Evolutionary conservation across 2,329 filamentous ascomycete genomes (phyloP), one percentile per base, ranked within the genome.

Genomic region (Trichocomaceae sp.): DNA sequence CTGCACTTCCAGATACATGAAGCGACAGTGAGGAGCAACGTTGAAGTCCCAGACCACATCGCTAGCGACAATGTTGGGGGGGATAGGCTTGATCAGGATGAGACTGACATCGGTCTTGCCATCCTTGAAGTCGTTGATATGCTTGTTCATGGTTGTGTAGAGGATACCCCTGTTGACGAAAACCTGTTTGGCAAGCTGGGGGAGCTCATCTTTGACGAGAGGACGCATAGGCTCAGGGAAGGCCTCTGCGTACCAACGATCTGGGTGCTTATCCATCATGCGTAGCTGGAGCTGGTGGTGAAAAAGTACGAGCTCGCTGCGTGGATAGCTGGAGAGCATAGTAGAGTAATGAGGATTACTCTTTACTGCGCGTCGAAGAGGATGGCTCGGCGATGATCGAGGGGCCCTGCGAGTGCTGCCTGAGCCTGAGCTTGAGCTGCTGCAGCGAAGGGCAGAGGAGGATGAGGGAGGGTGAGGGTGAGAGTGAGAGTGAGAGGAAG

Each of bases 21-120:
- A 48, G 7, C 54, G 49, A 45, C 54, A 56, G 29, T 56, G 54
- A 31, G 54, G 54, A 12, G 20, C 49, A 17, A 56, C 48, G 4
- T 49, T 31, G 31, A 22, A 51, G 7, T 47, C 17, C 49, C 49
- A 56, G 1, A 31, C 5, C 6, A 22, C 12, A 13, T 52, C 54
- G 10, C 22, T 39, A 3, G 31, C 2, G 3, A 52, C 19, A 5
- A 35, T 23, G 8, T 19, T 17, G 1, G 19, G 20, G 15, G 54
- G 54, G 10, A 52, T 19, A 1, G 49, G 29, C 7, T 39, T 52
- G 13, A 56, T 8, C n/a, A 56, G 8, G 5, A 56, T 23, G 5
- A 56, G 17, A 1, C 47, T 44, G 2, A 37, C 26, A 1, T 48
- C 17, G 12, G 8, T 52, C 15, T n/a, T 29, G 8, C n/a, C 19